Evolutionary conservation across 495 filamentous ascomycete species (phyloP), one percentile per base, ranked within the genome.

Genomic region (Aspergillus mulundensis): DNA sequence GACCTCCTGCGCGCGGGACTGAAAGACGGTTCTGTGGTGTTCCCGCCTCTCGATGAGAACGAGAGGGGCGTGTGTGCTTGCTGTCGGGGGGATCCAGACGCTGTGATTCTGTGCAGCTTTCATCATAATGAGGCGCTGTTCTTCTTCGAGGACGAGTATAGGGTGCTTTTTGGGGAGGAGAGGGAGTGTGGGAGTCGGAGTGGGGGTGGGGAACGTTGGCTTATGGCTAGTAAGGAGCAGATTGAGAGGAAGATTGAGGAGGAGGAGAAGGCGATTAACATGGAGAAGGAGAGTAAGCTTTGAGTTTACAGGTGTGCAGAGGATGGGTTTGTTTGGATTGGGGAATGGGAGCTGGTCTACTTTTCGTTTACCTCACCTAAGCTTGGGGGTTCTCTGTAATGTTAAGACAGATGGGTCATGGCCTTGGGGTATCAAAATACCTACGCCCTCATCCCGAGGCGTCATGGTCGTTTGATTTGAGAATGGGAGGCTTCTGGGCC

Each of bases 101-200:
- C 55, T 3, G 47, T 57, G n/a, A 57, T 57, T 24, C 41, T 50
- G 11, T 16, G 25, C 1, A 11, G 48, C 5, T 51, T 57, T 20
- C 11, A 25, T 21, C 18, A 52, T 19, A 39, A 32, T 15, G 20
- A 57, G 2, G 46, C 55, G 40, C 15, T 57, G 16, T 32, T 24
- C 38, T 57, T 52, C 28, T 20, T 8, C 21, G 47, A 45, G 40
- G 47, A 57, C 21, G 47, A 57, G n/a, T 57, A 51, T 46, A 38
- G 18, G 14, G 24, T 14, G 10, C 8, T 57, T 2, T 57, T 39
- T 25, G 55, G 55, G 6, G 55, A 57, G 16, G 47, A 50, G 55
- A 1, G 18, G 18, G 16, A 42, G 15, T 5, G 12, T 42, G 45
- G 39, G n/a, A 18, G 21, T 46, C 6, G 5, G 38, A 32, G 34